phyloP scores from a whole-genome alignment of 208 protist species.

The Trypanosoma cruzi region DNA sequence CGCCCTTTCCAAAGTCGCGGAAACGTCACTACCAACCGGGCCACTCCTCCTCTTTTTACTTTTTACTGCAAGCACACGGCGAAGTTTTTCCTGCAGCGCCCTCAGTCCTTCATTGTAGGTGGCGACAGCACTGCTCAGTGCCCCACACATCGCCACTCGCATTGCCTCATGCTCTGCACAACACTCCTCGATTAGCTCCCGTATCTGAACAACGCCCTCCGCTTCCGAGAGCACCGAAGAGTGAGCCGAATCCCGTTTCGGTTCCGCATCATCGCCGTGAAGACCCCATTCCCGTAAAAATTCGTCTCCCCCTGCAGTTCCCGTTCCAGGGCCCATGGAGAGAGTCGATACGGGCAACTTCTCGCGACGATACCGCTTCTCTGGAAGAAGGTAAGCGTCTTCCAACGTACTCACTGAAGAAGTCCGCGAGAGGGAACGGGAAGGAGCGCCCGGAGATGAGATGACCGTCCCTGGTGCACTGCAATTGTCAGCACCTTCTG shows the following conservation, averaged over 20 bases:
- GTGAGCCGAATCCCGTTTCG: background rate
- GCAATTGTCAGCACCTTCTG: background rate
- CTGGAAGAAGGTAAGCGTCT: background rate
- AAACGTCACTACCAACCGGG: background rate
- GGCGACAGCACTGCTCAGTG: slow-evolving; percentile 16
- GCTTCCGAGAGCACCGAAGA: background rate
- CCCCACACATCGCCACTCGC: background rate
- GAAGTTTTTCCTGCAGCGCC: slow-evolving; percentile 12
- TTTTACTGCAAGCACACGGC: background rate
- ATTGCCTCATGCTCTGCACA: slow-evolving; percentile 16
- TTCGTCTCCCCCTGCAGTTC: background rate
- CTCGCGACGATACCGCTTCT: slow-evolving; percentile 16
- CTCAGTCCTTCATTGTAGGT: slow-evolving; percentile 22
- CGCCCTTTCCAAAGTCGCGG: background rate
- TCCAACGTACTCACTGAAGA: slow-evolving; percentile 10
- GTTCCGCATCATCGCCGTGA: background rate
- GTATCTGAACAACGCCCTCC: background rate
- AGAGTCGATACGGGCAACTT: slow-evolving; percentile 17
- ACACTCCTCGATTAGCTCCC: slow-evolving; percentile 9
- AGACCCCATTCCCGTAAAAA: slow-evolving; percentile 1
- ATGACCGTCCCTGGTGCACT: background rate
- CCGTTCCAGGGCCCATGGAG: slow-evolving; percentile 7
- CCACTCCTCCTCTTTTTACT: background rate
- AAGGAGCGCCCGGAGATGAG: background rate
- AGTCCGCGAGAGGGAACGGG: background rate